Evolutionary conservation across 129 eudicot genomes (phyloP).

Genomic region (Lonicera japonica): DNA sequence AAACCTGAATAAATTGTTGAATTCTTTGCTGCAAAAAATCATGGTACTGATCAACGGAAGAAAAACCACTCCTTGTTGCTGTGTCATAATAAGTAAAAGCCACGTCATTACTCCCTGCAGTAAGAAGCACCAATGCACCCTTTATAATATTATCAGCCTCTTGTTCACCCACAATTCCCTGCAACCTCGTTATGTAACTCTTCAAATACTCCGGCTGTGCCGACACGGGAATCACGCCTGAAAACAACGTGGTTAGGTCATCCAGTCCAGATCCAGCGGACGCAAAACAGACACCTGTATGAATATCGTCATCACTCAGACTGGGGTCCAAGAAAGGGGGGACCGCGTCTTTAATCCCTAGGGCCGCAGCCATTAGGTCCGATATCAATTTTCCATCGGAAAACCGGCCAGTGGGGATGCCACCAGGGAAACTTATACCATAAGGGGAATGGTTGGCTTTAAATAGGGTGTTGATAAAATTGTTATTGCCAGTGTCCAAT

Average conservation of each 20-base stretch:
- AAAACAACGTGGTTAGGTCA: conserved; percentile 35
- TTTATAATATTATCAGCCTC: conserved; percentile 31
- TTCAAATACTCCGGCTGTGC: conserved; percentile 33
- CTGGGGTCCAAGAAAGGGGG: conserved; percentile 62
- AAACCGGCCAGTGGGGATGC: conserved; percentile 55
- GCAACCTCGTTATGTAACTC: conserved; percentile 33
- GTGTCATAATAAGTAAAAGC: conserved; percentile 49
- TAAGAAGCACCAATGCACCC: conserved; percentile 40
- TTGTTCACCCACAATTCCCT: conserved; percentile 34
- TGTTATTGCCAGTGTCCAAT: conserved; percentile 49
- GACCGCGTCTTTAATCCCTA: conserved; percentile 57
- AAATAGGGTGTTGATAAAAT: conserved; percentile 19
- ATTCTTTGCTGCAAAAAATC: conserved; percentile 48
- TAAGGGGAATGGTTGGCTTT: conserved; percentile 35
- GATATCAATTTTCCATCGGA: conserved; percentile 60
- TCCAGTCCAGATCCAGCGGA: conserved; percentile 73
- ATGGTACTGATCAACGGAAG: conserved; percentile 38
- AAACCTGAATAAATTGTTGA: conserved; percentile 41
- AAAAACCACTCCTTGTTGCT: conserved; percentile 38
- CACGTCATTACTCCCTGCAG: conserved; percentile 74
- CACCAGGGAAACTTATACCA: conserved; percentile 46
- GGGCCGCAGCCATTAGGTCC: conserved; percentile 42
- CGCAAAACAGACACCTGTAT: conserved; percentile 71
- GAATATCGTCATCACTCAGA: conserved; percentile 34
- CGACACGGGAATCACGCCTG: conserved; percentile 40